These are phyloP conservation scores for Hansfordia pulvinata DNA, from an alignment of 2,329 filamentous ascomycete species.

Conservation along the genomic window DNA sequence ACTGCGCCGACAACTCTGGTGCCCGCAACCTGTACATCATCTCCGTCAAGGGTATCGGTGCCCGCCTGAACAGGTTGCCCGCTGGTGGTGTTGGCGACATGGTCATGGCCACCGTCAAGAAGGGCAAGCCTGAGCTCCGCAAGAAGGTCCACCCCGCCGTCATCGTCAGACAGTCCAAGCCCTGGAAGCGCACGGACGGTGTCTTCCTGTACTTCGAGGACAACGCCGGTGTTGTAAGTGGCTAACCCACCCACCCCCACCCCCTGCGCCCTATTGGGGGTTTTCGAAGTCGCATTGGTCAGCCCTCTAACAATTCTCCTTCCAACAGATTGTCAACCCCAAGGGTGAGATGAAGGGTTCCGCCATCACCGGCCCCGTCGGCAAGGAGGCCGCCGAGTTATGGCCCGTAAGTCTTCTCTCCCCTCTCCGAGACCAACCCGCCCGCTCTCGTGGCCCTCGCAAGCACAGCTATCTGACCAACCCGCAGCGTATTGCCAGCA, in stretches of 20 bases:
- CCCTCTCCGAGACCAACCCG: not conserved
- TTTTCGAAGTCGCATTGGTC: conserved; percentile 5
- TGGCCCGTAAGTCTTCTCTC: conserved; percentile 66
- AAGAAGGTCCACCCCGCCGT: conserved; percentile 99
- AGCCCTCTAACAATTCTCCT: too few species aligned
- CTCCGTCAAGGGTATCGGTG: conserved; percentile 96
- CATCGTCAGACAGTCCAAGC: conserved; percentile 97
- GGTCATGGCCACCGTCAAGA: conserved; percentile 99
- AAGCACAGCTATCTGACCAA: conserved; percentile 16
- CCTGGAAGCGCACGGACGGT: conserved; percentile 96
- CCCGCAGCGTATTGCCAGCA: conserved; percentile 88
- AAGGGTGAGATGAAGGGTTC: conserved; percentile 99
- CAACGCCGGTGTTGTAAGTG: conserved; percentile 94
- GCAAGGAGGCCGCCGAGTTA: conserved; percentile 98
- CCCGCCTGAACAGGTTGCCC: conserved; percentile 91
- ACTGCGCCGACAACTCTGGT: conserved; percentile 99
- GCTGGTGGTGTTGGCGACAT: conserved; percentile 98
- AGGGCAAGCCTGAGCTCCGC: conserved; percentile 99
- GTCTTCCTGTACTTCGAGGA: conserved; percentile 99
- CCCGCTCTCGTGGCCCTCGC: not conserved
- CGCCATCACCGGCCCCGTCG: conserved; percentile 96
- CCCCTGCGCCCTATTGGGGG: conserved; percentile 2
- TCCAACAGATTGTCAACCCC: conserved; percentile 99
- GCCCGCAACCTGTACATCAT: conserved; percentile 99
- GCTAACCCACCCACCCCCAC: too few species aligned